Conservation (phyloP, 495 filamentous ascomycete genomes). For the Paragyromitra xinjiangensis region DNA sequence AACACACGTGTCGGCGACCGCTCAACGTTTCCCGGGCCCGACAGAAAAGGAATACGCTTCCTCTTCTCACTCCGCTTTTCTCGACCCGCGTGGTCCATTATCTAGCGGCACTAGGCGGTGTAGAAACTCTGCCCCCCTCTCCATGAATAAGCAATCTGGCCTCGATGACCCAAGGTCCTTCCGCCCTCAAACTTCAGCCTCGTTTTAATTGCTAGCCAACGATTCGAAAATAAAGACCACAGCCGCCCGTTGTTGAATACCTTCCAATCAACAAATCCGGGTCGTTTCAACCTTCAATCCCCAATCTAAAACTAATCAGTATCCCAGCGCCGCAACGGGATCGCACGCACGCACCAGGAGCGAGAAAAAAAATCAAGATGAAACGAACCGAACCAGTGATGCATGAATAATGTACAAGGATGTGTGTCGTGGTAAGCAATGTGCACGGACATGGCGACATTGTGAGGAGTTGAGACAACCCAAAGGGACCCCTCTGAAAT, state of each 20-base stretch:
- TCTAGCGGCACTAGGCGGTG: neutral
- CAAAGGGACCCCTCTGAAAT: neutral
- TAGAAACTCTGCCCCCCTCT: neutral
- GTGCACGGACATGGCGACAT: slow-evolving; percentile 49
- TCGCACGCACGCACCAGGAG: slow-evolving; percentile 26
- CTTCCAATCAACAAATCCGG: slow-evolving; percentile 17
- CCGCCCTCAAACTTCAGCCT: neutral
- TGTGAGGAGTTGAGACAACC: slow-evolving; percentile 41
- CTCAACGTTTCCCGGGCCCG: slow-evolving; percentile 2
- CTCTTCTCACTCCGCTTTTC: slow-evolving; percentile 5
- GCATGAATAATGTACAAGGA: slow-evolving; percentile 38
- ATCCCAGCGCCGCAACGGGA: neutral
- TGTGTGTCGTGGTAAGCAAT: slow-evolving; percentile 23
- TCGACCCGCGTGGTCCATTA: neutral
- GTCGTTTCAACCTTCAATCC: slow-evolving; percentile 31
- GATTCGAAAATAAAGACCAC: neutral
- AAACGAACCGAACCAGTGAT: slow-evolving; percentile 44
- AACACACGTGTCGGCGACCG: slow-evolving; percentile 5
- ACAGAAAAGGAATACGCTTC: slow-evolving; percentile 20
- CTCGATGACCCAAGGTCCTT: neutral
- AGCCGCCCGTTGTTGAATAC: neutral
- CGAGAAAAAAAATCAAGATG: slow-evolving; percentile 21
- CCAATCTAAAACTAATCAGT: slow-evolving; percentile 25
- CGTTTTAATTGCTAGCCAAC: neutral
- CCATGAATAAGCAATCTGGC: neutral